Evolutionary conservation across 2,329 filamentous ascomycete species (phyloP).

Genomic region (Colletotrichum sublineola): DNA sequence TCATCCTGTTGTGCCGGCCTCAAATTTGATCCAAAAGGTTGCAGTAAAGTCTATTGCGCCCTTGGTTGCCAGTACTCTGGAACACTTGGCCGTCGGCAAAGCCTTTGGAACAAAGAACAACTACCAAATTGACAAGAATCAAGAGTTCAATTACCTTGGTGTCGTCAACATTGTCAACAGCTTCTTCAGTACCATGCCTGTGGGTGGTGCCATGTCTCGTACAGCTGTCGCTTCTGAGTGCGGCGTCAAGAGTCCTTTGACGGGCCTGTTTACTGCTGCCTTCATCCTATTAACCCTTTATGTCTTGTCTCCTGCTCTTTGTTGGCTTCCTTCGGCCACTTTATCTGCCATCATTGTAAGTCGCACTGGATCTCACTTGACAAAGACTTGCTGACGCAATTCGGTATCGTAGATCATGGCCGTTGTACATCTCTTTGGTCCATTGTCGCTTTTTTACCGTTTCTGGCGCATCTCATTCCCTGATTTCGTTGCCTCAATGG

Average conservation of each 20-base stretch:
- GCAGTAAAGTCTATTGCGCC: constrained; percentile 69
- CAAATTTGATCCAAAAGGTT: constrained; percentile 49
- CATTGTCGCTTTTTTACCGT: constrained; percentile 66
- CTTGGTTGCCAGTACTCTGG: constrained; percentile 72
- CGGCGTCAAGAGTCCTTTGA: constrained; percentile 72
- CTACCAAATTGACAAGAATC: constrained; percentile 74
- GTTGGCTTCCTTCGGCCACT: constrained; percentile 76
- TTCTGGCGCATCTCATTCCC: constrained; percentile 76
- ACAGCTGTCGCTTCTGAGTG: constrained; percentile 77
- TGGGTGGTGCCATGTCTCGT: constrained; percentile 76
- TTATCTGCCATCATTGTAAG: constrained; percentile 77
- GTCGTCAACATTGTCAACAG: constrained; percentile 74
- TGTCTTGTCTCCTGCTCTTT: constrained; percentile 70
- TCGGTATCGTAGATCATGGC: constrained; percentile 28
- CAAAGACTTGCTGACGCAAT: neutral
- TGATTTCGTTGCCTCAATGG: constrained; percentile 74
- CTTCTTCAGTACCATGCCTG: constrained; percentile 74
- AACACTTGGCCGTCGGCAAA: constrained; percentile 75
- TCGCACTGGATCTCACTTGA: constrained; percentile 54
- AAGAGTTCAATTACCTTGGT: constrained; percentile 75
- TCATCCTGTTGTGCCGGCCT: constrained; percentile 62
- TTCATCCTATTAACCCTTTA: constrained; percentile 74
- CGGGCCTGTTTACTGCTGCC: constrained; percentile 70
- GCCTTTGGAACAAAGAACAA: constrained; percentile 73
- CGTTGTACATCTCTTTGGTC: constrained; percentile 35